Conservation (phyloP, 805 yeast species). For the Ogataea ganodermae region DNA sequence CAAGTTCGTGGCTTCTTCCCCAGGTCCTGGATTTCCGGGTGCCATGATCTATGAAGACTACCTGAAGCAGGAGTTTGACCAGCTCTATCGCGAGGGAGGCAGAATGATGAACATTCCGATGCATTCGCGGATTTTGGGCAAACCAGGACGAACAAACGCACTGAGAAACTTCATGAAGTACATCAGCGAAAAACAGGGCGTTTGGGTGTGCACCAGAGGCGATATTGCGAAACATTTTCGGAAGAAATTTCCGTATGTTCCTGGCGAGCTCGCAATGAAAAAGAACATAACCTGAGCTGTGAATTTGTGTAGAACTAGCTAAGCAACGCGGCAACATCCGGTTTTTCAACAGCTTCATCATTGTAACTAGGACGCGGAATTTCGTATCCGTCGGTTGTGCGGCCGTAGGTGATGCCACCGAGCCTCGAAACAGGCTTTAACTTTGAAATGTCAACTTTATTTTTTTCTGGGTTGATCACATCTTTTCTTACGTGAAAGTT, state of each 20-base stretch:
- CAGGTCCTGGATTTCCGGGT: slow-evolving; percentile 29
- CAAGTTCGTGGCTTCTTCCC: slow-evolving; percentile 25
- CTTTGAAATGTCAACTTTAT: slow-evolving; percentile 45
- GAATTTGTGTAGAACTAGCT: neutral
- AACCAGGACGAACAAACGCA: slow-evolving; percentile 39
- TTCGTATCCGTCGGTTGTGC: slow-evolving; percentile 46
- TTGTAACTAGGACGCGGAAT: slow-evolving; percentile 43
- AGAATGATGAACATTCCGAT: slow-evolving; percentile 41
- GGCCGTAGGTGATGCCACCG: slow-evolving; percentile 51
- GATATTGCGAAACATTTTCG: slow-evolving; percentile 36
- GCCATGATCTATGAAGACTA: slow-evolving; percentile 31
- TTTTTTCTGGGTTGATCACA: slow-evolving; percentile 41
- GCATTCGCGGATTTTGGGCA: slow-evolving; percentile 39
- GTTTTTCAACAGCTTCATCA: slow-evolving; percentile 12
- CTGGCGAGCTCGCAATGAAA: slow-evolving; percentile 15
- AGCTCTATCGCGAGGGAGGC: slow-evolving; percentile 38
- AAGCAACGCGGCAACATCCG: slow-evolving; percentile 7
- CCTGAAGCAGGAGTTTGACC: slow-evolving; percentile 39
- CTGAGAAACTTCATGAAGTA: slow-evolving; percentile 39
- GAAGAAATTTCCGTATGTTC: slow-evolving; percentile 24
- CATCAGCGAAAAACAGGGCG: slow-evolving; percentile 35
- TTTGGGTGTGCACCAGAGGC: slow-evolving; percentile 39
- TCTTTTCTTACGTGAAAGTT: slow-evolving; percentile 59
- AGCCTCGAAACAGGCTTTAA: slow-evolving; percentile 55
- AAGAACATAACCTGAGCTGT: neutral